A percentile compares a stretch with the other conserved stretches of the same genome.
Evolutionary conservation across 2,329 filamentous ascomycete genomes (phyloP).

Genomic region (Plectosphaerella cucumerina): DNA sequence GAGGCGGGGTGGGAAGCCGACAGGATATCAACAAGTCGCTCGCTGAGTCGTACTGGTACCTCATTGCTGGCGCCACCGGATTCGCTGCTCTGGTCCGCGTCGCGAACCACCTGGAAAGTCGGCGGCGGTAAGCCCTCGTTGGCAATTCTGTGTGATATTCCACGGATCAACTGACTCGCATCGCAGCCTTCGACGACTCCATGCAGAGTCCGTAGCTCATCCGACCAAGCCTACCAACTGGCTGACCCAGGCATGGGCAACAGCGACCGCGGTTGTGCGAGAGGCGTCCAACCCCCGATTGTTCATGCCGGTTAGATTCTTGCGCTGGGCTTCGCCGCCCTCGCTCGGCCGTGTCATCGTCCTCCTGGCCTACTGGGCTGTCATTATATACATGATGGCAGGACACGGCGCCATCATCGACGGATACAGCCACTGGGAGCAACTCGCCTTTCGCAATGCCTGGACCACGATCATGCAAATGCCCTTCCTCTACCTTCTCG

Average conservation of each 20-base stretch:
- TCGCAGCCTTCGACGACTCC: constrained; percentile 40
- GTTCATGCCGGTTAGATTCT: constrained; percentile 35
- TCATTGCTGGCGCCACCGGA: constrained; percentile 45
- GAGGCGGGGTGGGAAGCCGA: constrained; percentile 7
- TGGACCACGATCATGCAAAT: constrained; percentile 64
- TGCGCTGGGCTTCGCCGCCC: constrained; percentile 56
- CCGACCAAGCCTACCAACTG: constrained; percentile 44
- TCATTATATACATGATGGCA: constrained; percentile 53
- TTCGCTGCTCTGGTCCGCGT: constrained; percentile 34
- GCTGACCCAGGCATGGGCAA: constrained; percentile 51
- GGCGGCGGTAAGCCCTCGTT: constrained; percentile 29
- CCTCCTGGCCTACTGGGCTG: constrained; percentile 53
- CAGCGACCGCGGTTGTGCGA: constrained; percentile 51
- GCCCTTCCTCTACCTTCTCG: constrained; percentile 59
- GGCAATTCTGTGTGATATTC: background rate
- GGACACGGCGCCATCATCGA: constrained; percentile 39
- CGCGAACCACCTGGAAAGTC: constrained; percentile 37
- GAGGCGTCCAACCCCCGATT: constrained; percentile 54
- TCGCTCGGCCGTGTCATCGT: constrained; percentile 52
- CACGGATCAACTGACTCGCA: constrained; percentile 1
- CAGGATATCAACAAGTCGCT: constrained; percentile 43
- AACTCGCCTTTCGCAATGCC: constrained; percentile 63
- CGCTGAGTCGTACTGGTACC: constrained; percentile 56
- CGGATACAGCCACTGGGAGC: constrained; percentile 58
- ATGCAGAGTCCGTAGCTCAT: constrained; percentile 27